phyloP scores from a whole-genome alignment of 805 yeast genomes.

The Yamadazyma insecticola region DNA sequence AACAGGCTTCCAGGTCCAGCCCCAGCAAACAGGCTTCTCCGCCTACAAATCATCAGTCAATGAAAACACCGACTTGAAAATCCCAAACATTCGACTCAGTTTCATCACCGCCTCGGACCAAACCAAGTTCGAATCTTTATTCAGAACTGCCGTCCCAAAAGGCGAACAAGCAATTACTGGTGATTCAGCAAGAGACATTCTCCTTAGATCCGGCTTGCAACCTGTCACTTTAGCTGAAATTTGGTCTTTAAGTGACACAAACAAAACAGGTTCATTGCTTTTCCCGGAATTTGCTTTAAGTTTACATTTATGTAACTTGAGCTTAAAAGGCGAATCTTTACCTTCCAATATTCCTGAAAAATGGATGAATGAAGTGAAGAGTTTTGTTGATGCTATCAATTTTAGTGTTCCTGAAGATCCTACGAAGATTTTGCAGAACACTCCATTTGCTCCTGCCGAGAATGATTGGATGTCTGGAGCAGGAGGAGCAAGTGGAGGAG shows the following conservation, averaged over 20 bases:
- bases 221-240: slow-evolving; percentile 76
- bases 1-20: slow-evolving; percentile 3
- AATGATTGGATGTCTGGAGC: slow-evolving; percentile 27
- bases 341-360: slow-evolving; percentile 70
- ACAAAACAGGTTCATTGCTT: slow-evolving; percentile 74
- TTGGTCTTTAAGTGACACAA: slow-evolving; percentile 90
- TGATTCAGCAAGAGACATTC: slow-evolving; percentile 70
- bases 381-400: slow-evolving; percentile 85
- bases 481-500: no score
- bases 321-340: slow-evolving; percentile 70
- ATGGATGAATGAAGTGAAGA: slow-evolving; percentile 77
- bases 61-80: slow-evolving; percentile 55
- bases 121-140: slow-evolving; percentile 77
- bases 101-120: slow-evolving; percentile 86
- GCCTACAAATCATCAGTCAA: slow-evolving; percentile 33
- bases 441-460: slow-evolving; percentile 35
- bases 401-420: slow-evolving; percentile 67
- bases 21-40: slow-evolving; percentile 1
- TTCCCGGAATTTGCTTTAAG: slow-evolving; percentile 95
- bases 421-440: slow-evolving; percentile 33
- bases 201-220: slow-evolving; percentile 72
- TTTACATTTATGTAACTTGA: slow-evolving; percentile 77
- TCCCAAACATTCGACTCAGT: slow-evolving; percentile 74
- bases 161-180: slow-evolving; percentile 70
- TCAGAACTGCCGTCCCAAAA: slow-evolving; percentile 68